phyloP scores from a whole-genome alignment of 805 yeast genomes.

The Debaryomyces tyrocola region DNA sequence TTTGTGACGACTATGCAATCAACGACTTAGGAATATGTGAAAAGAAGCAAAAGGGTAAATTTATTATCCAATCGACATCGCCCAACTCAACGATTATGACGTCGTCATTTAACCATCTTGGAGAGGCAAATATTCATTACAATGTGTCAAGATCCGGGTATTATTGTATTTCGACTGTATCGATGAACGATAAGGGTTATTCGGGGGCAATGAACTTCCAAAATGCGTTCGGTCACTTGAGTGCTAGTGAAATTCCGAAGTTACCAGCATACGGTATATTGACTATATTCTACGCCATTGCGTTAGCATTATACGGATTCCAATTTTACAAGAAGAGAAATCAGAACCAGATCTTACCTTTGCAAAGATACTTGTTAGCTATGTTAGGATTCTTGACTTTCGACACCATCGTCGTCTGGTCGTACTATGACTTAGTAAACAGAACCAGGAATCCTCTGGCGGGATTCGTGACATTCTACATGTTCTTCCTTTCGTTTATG shows the following conservation, averaged over 20 bases:
- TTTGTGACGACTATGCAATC: conserved; percentile 77
- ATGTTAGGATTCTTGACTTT: conserved; percentile 78
- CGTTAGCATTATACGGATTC: conserved; percentile 80
- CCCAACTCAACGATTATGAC: conserved; percentile 58
- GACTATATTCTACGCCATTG: conserved; percentile 79
- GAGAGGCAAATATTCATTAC: conserved; percentile 63
- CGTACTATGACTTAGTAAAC: conserved; percentile 83
- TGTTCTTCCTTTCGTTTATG: conserved; percentile 74
- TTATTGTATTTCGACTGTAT: conserved; percentile 81
- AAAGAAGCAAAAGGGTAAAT: conserved; percentile 54
- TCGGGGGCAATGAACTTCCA: conserved; percentile 76
- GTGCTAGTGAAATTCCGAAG: conserved; percentile 90
- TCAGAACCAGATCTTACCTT: conserved; percentile 75
- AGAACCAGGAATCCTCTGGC: conserved; percentile 45
- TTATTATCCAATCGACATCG: conserved; percentile 52
- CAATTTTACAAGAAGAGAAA: conserved; percentile 78
- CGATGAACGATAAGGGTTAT: conserved; percentile 46
- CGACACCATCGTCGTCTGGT: conserved; percentile 88
- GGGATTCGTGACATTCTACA: conserved; percentile 65
- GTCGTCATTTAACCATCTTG: conserved; percentile 53
- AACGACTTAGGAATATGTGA: conserved; percentile 48
- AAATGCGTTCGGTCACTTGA: conserved; percentile 86
- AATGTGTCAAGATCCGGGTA: conserved; percentile 77
- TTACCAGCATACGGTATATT: conserved; percentile 84
- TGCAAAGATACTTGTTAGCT: conserved; percentile 87